Evolutionary conservation across 2,329 filamentous ascomycete genomes (phyloP).

Genomic region (Cephalotrichum gorgonifer): DNA sequence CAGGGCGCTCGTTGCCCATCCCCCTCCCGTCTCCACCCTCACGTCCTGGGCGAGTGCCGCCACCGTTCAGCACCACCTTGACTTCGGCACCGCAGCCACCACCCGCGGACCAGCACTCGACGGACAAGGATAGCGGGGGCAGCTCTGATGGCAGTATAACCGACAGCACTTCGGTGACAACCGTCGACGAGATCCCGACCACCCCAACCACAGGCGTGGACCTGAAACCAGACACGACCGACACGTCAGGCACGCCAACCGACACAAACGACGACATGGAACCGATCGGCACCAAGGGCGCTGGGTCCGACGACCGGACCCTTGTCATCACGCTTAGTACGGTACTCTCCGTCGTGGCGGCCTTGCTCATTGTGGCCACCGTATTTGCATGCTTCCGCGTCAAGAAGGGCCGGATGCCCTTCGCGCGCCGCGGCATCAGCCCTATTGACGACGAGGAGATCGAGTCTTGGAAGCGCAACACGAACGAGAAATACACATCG

Average conservation of each 20-base stretch:
- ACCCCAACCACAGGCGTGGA: neutral
- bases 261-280: neutral
- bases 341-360: constrained; percentile 31
- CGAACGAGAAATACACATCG: constrained; percentile 20
- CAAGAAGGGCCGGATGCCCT: constrained; percentile 24
- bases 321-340: constrained; percentile 42
- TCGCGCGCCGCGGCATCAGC: constrained; percentile 45
- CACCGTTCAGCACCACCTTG: neutral
- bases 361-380: constrained; percentile 19
- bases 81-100: neutral
- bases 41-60: neutral
- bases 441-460: constrained; percentile 58
- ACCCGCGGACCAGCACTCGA: neutral
- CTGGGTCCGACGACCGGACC: constrained; percentile 21
- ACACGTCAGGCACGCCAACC: no score
- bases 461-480: constrained; percentile 46
- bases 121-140: neutral
- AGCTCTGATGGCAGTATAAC: neutral
- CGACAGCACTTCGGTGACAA: neutral
- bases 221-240: neutral
- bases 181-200: neutral
- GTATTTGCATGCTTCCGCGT: constrained; percentile 25
- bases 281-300: neutral
- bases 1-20: neutral
- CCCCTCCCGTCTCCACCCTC: neutral